Evolutionary conservation across 83 land plant genomes (phyloP).

Genomic region (Diphasiastrum complanatum): DNA sequence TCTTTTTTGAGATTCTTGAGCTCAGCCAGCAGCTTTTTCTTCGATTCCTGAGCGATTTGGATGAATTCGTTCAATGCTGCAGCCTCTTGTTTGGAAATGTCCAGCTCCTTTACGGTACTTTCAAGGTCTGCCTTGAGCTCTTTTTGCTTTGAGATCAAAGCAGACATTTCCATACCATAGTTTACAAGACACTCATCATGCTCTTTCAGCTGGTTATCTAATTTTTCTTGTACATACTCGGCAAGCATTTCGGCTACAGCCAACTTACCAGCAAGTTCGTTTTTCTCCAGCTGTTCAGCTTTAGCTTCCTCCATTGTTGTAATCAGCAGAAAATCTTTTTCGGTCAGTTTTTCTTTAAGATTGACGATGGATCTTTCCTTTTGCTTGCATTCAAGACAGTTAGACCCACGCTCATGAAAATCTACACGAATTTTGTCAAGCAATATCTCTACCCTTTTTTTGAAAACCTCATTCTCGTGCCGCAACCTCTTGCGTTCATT

Average conservation of each 20-base stretch:
- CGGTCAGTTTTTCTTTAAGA: slow-evolving; percentile 1
- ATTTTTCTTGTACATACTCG: neutral
- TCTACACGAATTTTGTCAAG: neutral
- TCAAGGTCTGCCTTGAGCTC: too few species aligned
- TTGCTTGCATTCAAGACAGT: slow-evolving; percentile 5
- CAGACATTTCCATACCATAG: neutral
- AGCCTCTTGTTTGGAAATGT: too few species aligned
- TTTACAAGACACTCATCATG: neutral
- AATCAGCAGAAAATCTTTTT: neutral
- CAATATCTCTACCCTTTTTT: neutral
- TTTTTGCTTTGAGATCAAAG: neutral
- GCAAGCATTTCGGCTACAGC: slow-evolving; percentile 1
- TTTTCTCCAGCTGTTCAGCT: slow-evolving; percentile 4
- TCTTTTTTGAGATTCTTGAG: too few species aligned
- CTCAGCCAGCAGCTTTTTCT: too few species aligned
- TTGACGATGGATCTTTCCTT: neutral
- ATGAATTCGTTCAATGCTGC: too few species aligned
- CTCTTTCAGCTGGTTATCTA: slow-evolving; percentile 2
- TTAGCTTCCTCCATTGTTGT: slow-evolving; percentile 15
- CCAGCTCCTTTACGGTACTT: too few species aligned
- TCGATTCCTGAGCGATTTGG: too few species aligned
- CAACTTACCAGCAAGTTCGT: slow-evolving; percentile 5
- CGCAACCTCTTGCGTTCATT: neutral
- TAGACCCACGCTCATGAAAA: neutral
- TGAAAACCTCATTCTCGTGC: neutral